These are phyloP conservation scores for Tulasnella sp. DNA, from an alignment of 768 basidiomycete species.

Conservation along the genomic window DNA sequence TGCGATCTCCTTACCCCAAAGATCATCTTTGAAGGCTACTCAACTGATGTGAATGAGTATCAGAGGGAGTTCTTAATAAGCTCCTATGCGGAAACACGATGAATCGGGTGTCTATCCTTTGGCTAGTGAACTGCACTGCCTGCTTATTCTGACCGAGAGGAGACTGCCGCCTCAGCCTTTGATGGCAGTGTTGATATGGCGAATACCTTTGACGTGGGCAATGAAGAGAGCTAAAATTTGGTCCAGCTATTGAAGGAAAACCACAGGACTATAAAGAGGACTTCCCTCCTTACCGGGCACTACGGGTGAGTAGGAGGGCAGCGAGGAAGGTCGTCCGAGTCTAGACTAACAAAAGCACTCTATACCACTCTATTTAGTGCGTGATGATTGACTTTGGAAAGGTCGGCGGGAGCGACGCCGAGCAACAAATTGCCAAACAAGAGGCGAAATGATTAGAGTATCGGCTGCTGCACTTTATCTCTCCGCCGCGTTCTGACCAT, in stretches of 20 bases:
- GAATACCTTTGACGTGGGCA: constrained; percentile 33
- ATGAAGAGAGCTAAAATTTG: constrained; percentile 63
- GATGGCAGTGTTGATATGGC: constrained; percentile 4
- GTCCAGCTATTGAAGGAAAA: constrained; percentile 47
- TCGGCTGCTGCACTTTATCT: constrained; percentile 30
- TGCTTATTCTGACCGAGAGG: constrained; percentile 61
- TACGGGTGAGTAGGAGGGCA: constrained; percentile 43
- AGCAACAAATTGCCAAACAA: constrained; percentile 55
- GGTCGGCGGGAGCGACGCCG: constrained; percentile 50
- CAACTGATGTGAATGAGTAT: constrained; percentile 80
- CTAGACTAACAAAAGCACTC: background rate
- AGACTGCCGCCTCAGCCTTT: constrained; percentile 17
- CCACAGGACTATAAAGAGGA: constrained; percentile 52
- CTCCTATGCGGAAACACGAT: background rate
- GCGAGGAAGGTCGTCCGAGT: background rate
- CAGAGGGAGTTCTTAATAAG: constrained; percentile 63
- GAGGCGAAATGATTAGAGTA: constrained; percentile 60
- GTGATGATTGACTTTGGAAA: constrained; percentile 52
- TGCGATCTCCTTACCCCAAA: constrained; percentile 56
- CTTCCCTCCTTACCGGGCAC: constrained; percentile 47
- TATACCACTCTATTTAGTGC: constrained; percentile 38
- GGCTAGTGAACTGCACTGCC: constrained; percentile 66
- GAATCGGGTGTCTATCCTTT: background rate
- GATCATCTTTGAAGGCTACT: constrained; percentile 47
- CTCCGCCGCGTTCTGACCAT: background rate